A percentile compares a stretch with the other conserved stretches of the same genome.
phyloP scores from a whole-genome alignment of 805 yeast genomes.

The Ogataea angusta region DNA sequence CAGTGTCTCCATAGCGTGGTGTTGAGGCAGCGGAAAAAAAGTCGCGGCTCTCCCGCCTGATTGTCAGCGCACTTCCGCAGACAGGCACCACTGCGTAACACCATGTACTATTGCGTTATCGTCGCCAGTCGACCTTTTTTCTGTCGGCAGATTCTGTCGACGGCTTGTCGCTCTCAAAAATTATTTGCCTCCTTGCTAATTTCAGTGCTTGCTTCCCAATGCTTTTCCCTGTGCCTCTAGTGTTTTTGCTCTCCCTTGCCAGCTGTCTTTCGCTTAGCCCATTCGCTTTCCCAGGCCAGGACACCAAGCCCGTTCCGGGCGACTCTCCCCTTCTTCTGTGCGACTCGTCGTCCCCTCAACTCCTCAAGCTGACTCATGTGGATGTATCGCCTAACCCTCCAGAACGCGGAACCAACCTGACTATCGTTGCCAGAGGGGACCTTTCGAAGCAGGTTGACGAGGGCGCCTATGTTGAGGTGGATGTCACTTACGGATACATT shows the following conservation, averaged over 20 bases:
- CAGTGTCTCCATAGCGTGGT: too few species aligned
- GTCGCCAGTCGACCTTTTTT: background rate
- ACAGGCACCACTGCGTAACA: background rate
- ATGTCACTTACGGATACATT: slow-evolving; percentile 89
- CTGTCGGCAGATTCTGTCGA: background rate
- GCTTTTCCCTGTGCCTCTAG: slow-evolving; percentile 2
- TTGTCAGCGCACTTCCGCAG: background rate
- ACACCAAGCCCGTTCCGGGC: slow-evolving; percentile 78
- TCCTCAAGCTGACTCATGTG: slow-evolving; percentile 59
- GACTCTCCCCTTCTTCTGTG: slow-evolving; percentile 82
- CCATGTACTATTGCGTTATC: background rate
- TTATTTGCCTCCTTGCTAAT: slow-evolving; percentile 1
- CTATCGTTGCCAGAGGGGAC: slow-evolving; percentile 71
- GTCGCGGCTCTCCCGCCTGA: background rate
- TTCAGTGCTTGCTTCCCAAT: background rate
- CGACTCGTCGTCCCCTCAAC: slow-evolving; percentile 60
- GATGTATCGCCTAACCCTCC: slow-evolving; percentile 86
- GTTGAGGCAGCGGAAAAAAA: too few species aligned
- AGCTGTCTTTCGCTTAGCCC: slow-evolving; percentile 16
- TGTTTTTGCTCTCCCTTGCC: slow-evolving; percentile 1
- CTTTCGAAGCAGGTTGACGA: slow-evolving; percentile 56
- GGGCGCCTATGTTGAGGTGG: slow-evolving; percentile 94
- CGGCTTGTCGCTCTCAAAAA: background rate
- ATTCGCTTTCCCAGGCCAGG: slow-evolving; percentile 22
- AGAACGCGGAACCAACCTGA: slow-evolving; percentile 73